Evolutionary conservation across 148 eudicot species (phyloP).

Genomic region (Dianthus caryophyllus): DNA sequence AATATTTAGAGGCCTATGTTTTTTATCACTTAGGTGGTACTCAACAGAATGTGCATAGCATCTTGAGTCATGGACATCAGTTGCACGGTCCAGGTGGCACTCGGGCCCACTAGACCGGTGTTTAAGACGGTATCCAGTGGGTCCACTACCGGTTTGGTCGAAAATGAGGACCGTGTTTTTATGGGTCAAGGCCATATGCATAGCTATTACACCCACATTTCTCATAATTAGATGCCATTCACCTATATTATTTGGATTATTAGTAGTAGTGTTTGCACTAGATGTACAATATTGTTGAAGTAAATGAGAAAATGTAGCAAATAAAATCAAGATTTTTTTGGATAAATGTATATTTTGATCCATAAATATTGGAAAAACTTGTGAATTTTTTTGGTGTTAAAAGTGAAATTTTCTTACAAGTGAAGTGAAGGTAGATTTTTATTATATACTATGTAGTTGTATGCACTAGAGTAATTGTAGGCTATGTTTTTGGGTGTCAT

Average conservation of each 20-base stretch:
- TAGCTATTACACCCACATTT: conserved; percentile 56
- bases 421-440: not conserved
- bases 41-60: conserved; percentile 70
- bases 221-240: conserved; percentile 49
- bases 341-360: not conserved
- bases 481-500: conserved; percentile 13
- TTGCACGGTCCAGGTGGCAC: conserved; percentile 17
- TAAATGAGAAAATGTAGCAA: not conserved
- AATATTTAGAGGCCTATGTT: conserved; percentile 34
- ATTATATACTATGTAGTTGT: not conserved
- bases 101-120: conserved; percentile 26
- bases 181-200: conserved; percentile 28
- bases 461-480: not conserved
- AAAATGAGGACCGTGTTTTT: conserved; percentile 44
- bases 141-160: conserved; percentile 47
- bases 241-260: not conserved
- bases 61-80: conserved; percentile 23
- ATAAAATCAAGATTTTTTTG: not conserved
- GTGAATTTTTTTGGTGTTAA: not conserved
- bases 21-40: conserved; percentile 38
- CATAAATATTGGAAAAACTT: not conserved
- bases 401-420: not conserved
- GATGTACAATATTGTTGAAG: not conserved
- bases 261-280: not conserved
- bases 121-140: conserved; percentile 35